Evolutionary conservation across 306 rosid species (phyloP), one percentile per base, ranked within the genome.

Genomic region (Parietaria judaica): DNA sequence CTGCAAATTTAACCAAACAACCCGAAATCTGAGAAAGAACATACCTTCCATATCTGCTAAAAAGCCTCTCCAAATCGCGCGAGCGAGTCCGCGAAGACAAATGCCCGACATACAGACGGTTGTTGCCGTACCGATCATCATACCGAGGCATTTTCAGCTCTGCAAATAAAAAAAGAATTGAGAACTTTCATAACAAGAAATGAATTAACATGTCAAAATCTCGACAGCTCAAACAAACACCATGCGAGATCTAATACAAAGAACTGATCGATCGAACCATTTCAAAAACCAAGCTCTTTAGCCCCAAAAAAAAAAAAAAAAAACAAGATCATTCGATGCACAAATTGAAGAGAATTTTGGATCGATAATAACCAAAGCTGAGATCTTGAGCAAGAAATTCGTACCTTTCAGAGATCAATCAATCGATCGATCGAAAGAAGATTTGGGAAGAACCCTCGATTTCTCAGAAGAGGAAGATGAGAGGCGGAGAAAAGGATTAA

Each of bases 31-130:
- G 4, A 6, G 8, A 41, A 13, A 8, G 12, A 31, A 41, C 37
- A 14, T 82, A 87, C 95, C 88, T 78, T 57, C 95, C 95, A 66
- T 84, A 87, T 80, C 86, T 64, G 74, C 81, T 76, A 66, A 87
- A 87, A 31, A 74, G 77, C 1, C 84, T 72, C 41, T 87, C 91
- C 48, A 87, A 72, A 61, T 87, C 95, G 39, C 95, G 91, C 3
- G 91, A 78, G 9, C 91, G 88, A 0, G 91, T 82, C 54, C 82
- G 68, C 0, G 86, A 80, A n/a, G 89, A 76, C 72, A 87, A 63
- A 38, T 76, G 91, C 54, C 95, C 95, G 3, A 84, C 91, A 45
- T 87, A 87, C 36, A 87, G 86, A 45, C 91, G 88, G 3, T 81
- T 80, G 60, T 74, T 82, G 4, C 81, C 91, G 35, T 87, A 80